phyloP scores from a whole-genome alignment of 257 asterid genomes.

The Eustoma russellianum region DNA sequence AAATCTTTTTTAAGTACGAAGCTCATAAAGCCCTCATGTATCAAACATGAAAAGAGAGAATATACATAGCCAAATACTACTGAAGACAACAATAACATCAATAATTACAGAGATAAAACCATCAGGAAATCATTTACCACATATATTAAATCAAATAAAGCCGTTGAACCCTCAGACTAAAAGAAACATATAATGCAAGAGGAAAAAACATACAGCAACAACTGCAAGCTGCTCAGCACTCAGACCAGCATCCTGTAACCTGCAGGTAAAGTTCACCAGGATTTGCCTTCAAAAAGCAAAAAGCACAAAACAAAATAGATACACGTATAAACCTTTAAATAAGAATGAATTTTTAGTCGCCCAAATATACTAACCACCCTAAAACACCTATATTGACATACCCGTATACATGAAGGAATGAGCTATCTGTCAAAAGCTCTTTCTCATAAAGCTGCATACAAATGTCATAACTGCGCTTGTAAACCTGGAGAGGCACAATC shows the following conservation, averaged over 20 bases:
- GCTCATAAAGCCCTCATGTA: no score
- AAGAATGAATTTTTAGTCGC: conserved; percentile 1
- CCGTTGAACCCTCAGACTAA: neutral
- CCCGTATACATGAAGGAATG: conserved; percentile 90
- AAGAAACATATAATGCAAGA: neutral
- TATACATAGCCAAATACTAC: neutral
- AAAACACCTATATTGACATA: conserved; percentile 14
- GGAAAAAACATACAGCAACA: conserved; percentile 62
- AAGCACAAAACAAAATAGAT: conserved; percentile 9
- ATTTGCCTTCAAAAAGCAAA: conserved; percentile 4
- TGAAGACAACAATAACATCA: neutral
- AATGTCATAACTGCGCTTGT: conserved; percentile 78
- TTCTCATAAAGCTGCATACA: conserved; percentile 87
- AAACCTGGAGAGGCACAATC: conserved; percentile 43
- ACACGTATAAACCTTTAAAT: neutral
- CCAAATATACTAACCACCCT: no score
- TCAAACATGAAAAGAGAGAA: neutral
- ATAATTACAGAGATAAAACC: no score
- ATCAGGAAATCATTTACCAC: no score
- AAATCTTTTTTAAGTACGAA: neutral
- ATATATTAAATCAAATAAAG: no score
- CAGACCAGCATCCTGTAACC: conserved; percentile 72
- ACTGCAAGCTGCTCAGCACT: conserved; percentile 87
- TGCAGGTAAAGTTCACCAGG: conserved; percentile 25
- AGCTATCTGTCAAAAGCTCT: conserved; percentile 78